Conservation (phyloP, 257 asterid species). For the Ajuga chamaepitys region DNA sequence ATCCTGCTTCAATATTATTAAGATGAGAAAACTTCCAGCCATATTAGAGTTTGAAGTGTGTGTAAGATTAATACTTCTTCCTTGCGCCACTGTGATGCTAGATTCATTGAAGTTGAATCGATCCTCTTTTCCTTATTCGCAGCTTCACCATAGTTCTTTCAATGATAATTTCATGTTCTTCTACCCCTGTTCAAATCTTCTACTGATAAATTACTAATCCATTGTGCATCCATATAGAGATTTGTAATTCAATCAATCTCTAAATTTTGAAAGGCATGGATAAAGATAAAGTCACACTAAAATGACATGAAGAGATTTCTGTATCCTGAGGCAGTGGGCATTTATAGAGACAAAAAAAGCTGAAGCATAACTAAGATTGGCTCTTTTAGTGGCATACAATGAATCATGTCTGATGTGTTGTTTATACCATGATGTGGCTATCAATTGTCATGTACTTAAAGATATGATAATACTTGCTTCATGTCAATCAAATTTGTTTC, state of each 20-base stretch:
- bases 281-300: not conserved
- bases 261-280: not conserved
- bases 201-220: not conserved
- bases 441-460: not conserved
- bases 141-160: not conserved
- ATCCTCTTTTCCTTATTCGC: not conserved
- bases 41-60: not conserved
- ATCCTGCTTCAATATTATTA: too few relatives aligned
- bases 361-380: not conserved
- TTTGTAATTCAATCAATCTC: not conserved
- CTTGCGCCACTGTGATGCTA: not conserved
- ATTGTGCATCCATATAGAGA: not conserved
- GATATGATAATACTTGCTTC: not conserved
- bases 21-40: too few relatives aligned
- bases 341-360: not conserved
- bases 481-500: not conserved
- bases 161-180: not conserved
- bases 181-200: not conserved
- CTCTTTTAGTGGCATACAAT: not conserved
- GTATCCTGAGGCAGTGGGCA: not conserved
- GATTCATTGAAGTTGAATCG: not conserved
- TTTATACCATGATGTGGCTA: not conserved
- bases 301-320: not conserved
- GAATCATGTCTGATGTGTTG: not conserved
- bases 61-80: not conserved